Evolutionary conservation across 306 rosid genomes (phyloP), one percentile per base, ranked within the genome.

Genomic region (Trichosanthes truncata): DNA sequence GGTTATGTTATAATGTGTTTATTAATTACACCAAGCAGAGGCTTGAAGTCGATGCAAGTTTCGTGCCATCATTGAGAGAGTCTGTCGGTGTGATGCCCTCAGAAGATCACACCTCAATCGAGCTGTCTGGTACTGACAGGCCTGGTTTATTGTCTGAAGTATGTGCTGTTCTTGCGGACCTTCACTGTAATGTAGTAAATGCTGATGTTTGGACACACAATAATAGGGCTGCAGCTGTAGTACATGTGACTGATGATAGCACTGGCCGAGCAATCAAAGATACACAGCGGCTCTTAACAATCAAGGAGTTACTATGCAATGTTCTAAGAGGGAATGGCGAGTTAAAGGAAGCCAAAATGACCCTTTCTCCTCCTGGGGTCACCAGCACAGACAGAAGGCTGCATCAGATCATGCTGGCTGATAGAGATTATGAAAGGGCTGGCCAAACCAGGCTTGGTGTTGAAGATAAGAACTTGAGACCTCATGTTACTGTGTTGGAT

Each of bases 161-260:
- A 33, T 93, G 94, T 86, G 99, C 99, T 0, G 96, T 95, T 85
- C 99, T 95, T 13, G 67, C 96, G 23, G 94, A 91, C 85, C 97
- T 95, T 82, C 92, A 80, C 81, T 95, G 97, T 62, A 93, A 86
- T 80, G 96, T 95, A 59, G 96, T 89, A 67, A 95, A 83, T 75
- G 97, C 97, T 18, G 99, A 91, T 87, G 86, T 95, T 79, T 95
- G 99, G 99, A 95, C 99, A n/a, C 99, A 93, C 81, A 95, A 93
- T 79, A 81, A 87, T 17, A 85, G 97, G 78, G 97, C 98, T 81
- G 99, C 97, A 10, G 99, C 98, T 63, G 94, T 95, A 51, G 94
- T 90, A 74, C 92, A 93, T 40, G 98, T 95, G 61, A 93, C 97
- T 2, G 99, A 93, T 81, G 90, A 86, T 40, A 80, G 79, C 73